These are phyloP conservation scores for Nakaseomyces nivariensis DNA, from an alignment of 1,139 yeast species.

Conservation along the genomic window DNA sequence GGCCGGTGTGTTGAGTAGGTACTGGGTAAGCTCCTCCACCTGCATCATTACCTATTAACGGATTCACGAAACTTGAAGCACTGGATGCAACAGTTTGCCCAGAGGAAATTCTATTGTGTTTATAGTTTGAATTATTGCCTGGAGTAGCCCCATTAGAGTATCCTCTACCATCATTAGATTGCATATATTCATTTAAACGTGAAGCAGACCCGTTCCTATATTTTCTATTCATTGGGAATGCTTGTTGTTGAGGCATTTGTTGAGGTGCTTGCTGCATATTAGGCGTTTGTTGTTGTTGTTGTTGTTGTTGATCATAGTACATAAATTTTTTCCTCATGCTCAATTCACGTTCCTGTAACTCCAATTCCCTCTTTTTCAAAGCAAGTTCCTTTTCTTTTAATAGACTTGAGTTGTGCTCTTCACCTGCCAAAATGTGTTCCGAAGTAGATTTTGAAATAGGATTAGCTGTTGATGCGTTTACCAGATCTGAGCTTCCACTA, in stretches of 20 bases:
- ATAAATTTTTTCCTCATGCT: conserved; percentile 5
- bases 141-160: background rate
- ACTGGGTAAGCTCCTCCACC: background rate
- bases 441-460: conserved; percentile 1
- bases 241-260: conserved; percentile 9
- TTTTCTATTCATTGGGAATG: conserved; percentile 6
- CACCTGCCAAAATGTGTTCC: background rate
- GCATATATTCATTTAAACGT: background rate
- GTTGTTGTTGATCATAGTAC: conserved; percentile 3
- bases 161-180: background rate
- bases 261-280: conserved; percentile 1
- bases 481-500: background rate
- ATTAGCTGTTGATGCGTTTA: background rate
- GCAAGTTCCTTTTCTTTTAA: conserved; percentile 33
- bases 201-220: conserved; percentile 5
- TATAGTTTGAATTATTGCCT: conserved; percentile 2
- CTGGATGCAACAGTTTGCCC: background rate
- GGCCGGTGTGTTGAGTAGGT: background rate
- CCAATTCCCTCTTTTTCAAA: conserved; percentile 37
- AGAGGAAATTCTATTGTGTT: conserved; percentile 4
- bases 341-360: conserved; percentile 35
- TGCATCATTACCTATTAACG: background rate
- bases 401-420: background rate
- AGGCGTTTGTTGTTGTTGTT: background rate
- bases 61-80: background rate